Conservation (phyloP, 1,139 yeast species). For the Meyerozyma elateridarum region DNA sequence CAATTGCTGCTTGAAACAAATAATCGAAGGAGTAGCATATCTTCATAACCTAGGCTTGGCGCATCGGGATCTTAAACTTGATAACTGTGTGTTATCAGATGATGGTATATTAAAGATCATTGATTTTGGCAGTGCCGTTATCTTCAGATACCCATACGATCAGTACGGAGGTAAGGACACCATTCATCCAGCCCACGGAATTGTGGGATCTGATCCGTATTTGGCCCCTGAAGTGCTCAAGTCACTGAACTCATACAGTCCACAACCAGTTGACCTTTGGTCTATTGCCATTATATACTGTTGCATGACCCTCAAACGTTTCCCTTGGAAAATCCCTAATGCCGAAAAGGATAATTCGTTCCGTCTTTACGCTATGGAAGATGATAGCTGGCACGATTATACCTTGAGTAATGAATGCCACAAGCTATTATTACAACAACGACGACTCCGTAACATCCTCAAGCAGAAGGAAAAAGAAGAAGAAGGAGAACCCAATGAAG, state of each 20-base stretch:
- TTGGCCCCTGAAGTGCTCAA: slow-evolving; percentile 92
- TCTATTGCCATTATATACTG: slow-evolving; percentile 92
- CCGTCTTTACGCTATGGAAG: slow-evolving; percentile 53
- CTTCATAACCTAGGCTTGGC: slow-evolving; percentile 88
- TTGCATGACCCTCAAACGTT: slow-evolving; percentile 89
- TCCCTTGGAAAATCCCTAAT: slow-evolving; percentile 96
- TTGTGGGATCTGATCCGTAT: slow-evolving; percentile 97
- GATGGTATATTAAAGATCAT: slow-evolving; percentile 87
- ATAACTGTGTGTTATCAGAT: slow-evolving; percentile 84
- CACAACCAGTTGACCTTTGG: slow-evolving; percentile 94
- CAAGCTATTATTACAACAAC: slow-evolving; percentile 40
- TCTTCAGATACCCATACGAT: slow-evolving; percentile 88
- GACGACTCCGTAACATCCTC: slow-evolving; percentile 40
- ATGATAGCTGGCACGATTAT: slow-evolving; percentile 50
- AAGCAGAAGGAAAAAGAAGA: slow-evolving; percentile 25
- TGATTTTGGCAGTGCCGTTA: slow-evolving; percentile 95
- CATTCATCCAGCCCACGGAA: slow-evolving; percentile 81
- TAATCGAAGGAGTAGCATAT: slow-evolving; percentile 77
- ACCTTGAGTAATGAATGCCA: slow-evolving; percentile 47
- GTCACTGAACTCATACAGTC: slow-evolving; percentile 68
- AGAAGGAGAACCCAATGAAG: slow-evolving; percentile 5
- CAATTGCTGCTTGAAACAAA: slow-evolving; percentile 85
- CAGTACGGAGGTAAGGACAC: slow-evolving; percentile 44
- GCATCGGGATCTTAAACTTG: slow-evolving; percentile 91
- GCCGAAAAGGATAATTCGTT: slow-evolving; percentile 79